Evolutionary conservation across 2,329 filamentous ascomycete species (phyloP).

Genomic region (Paradendryphiella salina): DNA sequence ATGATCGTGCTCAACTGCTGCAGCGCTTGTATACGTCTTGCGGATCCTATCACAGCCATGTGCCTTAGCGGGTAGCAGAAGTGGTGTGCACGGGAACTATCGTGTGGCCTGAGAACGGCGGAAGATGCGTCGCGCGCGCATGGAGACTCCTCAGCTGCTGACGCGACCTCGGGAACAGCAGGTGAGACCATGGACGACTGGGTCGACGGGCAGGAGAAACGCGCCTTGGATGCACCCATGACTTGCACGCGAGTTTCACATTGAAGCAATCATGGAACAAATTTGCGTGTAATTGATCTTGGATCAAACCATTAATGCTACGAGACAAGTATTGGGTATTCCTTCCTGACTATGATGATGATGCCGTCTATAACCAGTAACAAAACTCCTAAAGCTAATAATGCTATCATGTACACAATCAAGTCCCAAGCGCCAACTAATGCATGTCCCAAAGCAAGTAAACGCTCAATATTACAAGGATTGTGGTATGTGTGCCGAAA

Average conservation of each 20-base stretch:
- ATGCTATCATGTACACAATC: slow-evolving; percentile 22
- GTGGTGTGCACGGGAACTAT: slow-evolving; percentile 16
- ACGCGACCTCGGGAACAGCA: too few species aligned
- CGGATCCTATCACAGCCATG: slow-evolving; percentile 4
- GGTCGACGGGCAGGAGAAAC: too few species aligned
- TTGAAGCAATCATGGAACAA: neutral
- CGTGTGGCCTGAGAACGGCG: slow-evolving; percentile 1
- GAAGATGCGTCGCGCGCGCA: neutral
- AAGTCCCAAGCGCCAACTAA: slow-evolving; percentile 39
- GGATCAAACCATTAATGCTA: slow-evolving; percentile 28
- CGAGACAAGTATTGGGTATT: slow-evolving; percentile 24
- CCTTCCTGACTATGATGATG: slow-evolving; percentile 27
- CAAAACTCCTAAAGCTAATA: slow-evolving; percentile 25
- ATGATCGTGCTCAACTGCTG: neutral
- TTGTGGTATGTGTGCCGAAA: slow-evolving; percentile 25
- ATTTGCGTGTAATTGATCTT: slow-evolving; percentile 14
- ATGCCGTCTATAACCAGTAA: slow-evolving; percentile 20
- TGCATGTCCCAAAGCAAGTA: slow-evolving; percentile 31
- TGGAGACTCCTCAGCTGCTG: too few species aligned
- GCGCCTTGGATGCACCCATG: too few species aligned
- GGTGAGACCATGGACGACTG: too few species aligned
- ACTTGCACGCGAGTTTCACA: slow-evolving; percentile 14
- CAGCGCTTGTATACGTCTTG: slow-evolving; percentile 2
- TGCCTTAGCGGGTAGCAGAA: slow-evolving; percentile 7
- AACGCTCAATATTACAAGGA: slow-evolving; percentile 46